Evolutionary conservation across 2,329 filamentous ascomycete genomes (phyloP).

Genomic region (Didymellaceae sp.): DNA sequence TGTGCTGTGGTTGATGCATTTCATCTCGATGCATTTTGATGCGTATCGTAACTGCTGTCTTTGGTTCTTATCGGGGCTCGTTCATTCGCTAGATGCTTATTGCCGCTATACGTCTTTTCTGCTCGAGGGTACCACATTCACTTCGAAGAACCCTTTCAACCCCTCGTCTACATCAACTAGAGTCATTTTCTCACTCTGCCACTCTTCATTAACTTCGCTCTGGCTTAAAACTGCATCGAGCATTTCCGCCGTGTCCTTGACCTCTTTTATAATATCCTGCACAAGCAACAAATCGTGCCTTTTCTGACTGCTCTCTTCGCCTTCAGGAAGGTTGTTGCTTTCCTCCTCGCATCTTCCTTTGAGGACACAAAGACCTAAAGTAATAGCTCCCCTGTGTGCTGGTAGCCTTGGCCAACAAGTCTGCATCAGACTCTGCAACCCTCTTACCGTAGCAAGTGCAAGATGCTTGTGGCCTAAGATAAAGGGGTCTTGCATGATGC

Average conservation of each 20-base stretch:
- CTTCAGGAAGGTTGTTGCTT: slow-evolving; percentile 20
- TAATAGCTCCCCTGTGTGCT: slow-evolving; percentile 67
- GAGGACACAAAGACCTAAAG: slow-evolving; percentile 61
- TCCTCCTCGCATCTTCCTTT: slow-evolving; percentile 40
- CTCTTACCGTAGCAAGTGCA: slow-evolving; percentile 59
- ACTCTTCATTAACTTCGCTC: slow-evolving; percentile 20
- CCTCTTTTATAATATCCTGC: slow-evolving; percentile 1
- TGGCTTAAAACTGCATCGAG: slow-evolving; percentile 32
- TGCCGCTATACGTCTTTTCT: too few species aligned
- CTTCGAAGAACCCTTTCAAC: slow-evolving; percentile 21
- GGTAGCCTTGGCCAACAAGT: slow-evolving; percentile 74
- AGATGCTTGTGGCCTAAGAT: slow-evolving; percentile 61
- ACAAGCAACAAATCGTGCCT: background rate
- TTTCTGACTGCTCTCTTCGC: slow-evolving; percentile 18
- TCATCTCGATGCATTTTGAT: background rate
- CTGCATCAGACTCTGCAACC: slow-evolving; percentile 64
- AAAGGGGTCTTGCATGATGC: slow-evolving; percentile 73
- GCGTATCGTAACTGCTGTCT: too few species aligned
- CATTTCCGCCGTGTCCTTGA: slow-evolving; percentile 37
- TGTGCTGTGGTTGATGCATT: background rate
- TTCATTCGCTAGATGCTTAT: too few species aligned
- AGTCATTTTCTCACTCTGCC: slow-evolving; percentile 26
- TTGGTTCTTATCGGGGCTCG: too few species aligned
- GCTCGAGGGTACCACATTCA: background rate
- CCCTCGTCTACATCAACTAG: slow-evolving; percentile 11